Base-by-base conservation (phyloP, 371 early-diverging fungal genomes). In the Amoeboaphelidium protococcarum region DNA sequence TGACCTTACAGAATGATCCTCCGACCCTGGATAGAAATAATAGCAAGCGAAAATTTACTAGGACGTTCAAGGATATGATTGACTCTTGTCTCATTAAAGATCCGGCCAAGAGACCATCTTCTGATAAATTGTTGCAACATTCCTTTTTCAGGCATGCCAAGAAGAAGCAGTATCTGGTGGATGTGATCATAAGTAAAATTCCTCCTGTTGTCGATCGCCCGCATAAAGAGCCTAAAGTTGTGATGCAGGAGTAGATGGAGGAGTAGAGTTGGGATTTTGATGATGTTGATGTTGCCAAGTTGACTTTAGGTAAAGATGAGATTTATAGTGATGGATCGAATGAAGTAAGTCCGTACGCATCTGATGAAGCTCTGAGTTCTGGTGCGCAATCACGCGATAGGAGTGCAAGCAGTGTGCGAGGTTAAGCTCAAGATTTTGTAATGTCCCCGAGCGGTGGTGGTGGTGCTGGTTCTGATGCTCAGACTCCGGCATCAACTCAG, bases 1-100 rank as follows among this genome's bases (percentile, higher is more conserved):
- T 49, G 22, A 49, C 49, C 19, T 13, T 49, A 13, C 20, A 42
- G 21, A 49, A 49, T 49, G 40, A 27, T 22, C 40, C 49, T 13
- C 49, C 49, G 0, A 40, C 49, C 0, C 24, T 49, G 6, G 26
- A 23, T 25, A 20, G 20, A 20, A 24, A 42, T 43, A 19, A 49
- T 20, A 21, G n/a, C 16, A 12, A 20, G 13, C 23, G 43, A 2
- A 41, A 43, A 13, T 49, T 40, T 40, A 20, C 40, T 22, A 49
- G 40, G 24, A 21, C 25, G 0, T 27, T 40, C 16, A 49, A 49
- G 20, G 25, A 41, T 13, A 19, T 49, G 26, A 26, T 49, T 23
- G 49, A 49, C 25, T 19, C 19, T 13, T 49, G 49, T 26, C 24
- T 49, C 23, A 26, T 22, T n/a, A 49, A 49, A 20, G 49, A 49